Percentiles rank a stretch among this genome's conserved stretches.
Conservation (phyloP, 2,329 filamentous ascomycete genomes). For the Leptographium flavum region DNA sequence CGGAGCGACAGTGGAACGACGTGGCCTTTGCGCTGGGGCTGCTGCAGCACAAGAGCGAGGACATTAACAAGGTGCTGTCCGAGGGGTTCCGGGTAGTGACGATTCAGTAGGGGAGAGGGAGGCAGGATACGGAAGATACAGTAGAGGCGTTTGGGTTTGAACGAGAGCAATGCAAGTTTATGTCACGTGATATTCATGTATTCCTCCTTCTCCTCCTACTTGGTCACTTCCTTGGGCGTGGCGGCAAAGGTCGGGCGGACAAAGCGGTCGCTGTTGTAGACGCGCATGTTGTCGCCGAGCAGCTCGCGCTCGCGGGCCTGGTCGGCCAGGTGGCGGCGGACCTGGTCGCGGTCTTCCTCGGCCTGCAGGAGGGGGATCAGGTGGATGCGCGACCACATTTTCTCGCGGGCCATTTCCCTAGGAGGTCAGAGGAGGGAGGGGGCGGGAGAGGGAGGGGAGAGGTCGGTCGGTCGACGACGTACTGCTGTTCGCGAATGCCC, state of each 20-base stretch:
- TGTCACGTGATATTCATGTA: too few species aligned
- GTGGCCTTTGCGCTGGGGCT: slow-evolving; percentile 84
- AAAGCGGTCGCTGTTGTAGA: slow-evolving; percentile 79
- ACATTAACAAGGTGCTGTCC: slow-evolving; percentile 61
- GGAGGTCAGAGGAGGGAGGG: neutral
- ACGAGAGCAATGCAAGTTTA: too few species aligned
- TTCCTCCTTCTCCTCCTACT: neutral
- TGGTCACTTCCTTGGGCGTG: slow-evolving; percentile 32
- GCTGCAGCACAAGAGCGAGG: slow-evolving; percentile 85
- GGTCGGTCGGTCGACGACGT: too few species aligned
- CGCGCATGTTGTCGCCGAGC: slow-evolving; percentile 65
- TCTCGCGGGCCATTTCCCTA: slow-evolving; percentile 88
- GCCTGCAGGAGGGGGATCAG: slow-evolving; percentile 88
- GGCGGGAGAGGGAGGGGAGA: neutral
- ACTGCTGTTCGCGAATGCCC: slow-evolving; percentile 87
- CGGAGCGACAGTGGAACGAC: slow-evolving; percentile 92
- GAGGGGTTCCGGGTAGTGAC: slow-evolving; percentile 66
- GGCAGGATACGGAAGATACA: too few species aligned
- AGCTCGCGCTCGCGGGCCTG: slow-evolving; percentile 83
- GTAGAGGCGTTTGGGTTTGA: too few species aligned
- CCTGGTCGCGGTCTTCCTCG: slow-evolving; percentile 91
- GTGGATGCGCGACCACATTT: slow-evolving; percentile 96
- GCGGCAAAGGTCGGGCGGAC: slow-evolving; percentile 68
- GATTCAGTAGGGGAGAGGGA: slow-evolving; percentile 15
- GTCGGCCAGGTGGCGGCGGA: slow-evolving; percentile 73